A percentile compares a stretch with the other conserved stretches of the same genome.
Conservation (phyloP, 2,329 filamentous ascomycete genomes). For the Pseudocercospora cruenta region DNA sequence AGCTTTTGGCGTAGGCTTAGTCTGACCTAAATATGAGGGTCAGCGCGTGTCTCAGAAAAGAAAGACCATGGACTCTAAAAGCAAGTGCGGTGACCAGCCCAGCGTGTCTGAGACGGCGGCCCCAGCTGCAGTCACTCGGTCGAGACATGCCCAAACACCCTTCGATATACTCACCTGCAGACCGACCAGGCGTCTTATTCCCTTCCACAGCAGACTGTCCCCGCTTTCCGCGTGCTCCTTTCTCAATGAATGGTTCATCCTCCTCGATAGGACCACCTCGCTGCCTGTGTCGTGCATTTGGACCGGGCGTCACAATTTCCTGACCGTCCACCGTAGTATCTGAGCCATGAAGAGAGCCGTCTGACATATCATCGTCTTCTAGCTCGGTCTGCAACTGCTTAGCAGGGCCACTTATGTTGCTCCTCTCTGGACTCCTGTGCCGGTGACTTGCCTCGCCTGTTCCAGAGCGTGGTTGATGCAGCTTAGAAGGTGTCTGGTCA, state of each 20-base stretch:
- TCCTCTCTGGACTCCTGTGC: not conserved
- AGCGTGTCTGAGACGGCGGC: too few species aligned
- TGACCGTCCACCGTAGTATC: too few species aligned
- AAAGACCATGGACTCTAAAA: not conserved
- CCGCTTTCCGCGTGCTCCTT: too few species aligned
- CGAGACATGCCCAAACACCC: not conserved
- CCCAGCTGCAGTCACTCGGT: too few species aligned
- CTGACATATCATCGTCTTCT: too few species aligned
- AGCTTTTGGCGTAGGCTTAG: not conserved
- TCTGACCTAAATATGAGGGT: not conserved
- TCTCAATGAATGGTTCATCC: too few species aligned
- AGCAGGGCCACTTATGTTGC: not conserved
- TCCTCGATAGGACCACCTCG: too few species aligned
- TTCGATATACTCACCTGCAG: not conserved
- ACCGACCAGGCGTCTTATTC: not conserved
- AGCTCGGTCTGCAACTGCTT: not conserved
- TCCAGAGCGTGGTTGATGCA: not conserved
- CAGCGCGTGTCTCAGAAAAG: not conserved
- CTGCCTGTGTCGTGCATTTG: too few species aligned
- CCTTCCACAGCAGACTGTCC: not conserved
- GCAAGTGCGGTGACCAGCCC: too few species aligned
- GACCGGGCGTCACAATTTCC: too few species aligned
- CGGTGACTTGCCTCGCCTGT: not conserved
- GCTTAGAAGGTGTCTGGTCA: conserved; percentile 1
- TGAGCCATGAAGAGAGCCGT: too few species aligned